These are phyloP conservation scores for Spergularia marina DNA, from an alignment of 148 eudicot species.

Conservation along the genomic window DNA sequence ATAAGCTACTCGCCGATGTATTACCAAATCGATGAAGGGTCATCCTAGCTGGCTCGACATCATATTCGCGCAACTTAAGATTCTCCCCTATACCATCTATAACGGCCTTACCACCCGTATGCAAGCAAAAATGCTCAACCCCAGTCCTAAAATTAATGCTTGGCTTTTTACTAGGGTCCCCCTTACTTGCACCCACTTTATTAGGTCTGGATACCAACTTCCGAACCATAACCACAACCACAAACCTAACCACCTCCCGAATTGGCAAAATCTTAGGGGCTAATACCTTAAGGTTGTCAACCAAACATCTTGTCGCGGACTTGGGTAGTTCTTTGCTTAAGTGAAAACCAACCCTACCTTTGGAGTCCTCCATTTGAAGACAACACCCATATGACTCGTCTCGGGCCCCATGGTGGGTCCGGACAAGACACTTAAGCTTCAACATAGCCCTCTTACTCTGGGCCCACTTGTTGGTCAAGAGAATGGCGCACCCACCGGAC, in stretches of 20 bases:
- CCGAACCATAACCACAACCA: conserved; percentile 12
- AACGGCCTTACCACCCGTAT: conserved; percentile 60
- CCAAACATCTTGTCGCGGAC: conserved; percentile 57
- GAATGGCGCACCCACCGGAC: conserved; percentile 63
- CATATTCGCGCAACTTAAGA: conserved; percentile 30
- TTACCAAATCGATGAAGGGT: conserved; percentile 59
- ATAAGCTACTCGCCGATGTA: conserved; percentile 58
- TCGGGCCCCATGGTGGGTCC: conserved; percentile 64
- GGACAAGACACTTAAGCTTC: conserved; percentile 52
- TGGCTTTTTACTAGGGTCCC: conserved; percentile 13
- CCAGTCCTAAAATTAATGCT: conserved; percentile 43
- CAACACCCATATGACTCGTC: conserved; percentile 69
- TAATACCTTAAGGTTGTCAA: conserved; percentile 48
- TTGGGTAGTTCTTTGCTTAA: conserved; percentile 60
- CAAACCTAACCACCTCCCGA: conserved; percentile 43
- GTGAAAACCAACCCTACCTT: conserved; percentile 54
- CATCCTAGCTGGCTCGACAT: conserved; percentile 65
- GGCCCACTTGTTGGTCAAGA: conserved; percentile 54
- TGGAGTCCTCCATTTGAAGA: conserved; percentile 57
- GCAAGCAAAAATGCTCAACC: conserved; percentile 59
- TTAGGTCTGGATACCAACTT: conserved; percentile 7
- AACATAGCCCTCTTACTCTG: conserved; percentile 45
- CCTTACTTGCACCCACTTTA: not conserved
- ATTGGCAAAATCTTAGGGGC: conserved; percentile 59
- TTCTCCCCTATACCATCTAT: conserved; percentile 54